phyloP scores from a whole-genome alignment of 768 basidiomycete species.

The Trametes sanguinea region DNA sequence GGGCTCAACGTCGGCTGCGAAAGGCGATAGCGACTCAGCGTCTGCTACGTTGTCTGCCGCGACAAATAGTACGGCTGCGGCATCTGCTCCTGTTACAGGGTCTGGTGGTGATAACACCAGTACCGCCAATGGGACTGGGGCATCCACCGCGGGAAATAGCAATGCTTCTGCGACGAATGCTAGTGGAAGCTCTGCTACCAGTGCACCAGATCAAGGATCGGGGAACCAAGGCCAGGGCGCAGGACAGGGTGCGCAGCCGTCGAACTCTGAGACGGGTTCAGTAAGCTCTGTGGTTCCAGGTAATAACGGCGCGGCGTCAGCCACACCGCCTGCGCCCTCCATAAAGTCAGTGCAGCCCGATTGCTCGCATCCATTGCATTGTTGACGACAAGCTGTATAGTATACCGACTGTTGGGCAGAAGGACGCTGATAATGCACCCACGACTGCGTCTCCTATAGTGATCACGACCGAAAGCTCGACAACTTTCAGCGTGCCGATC shows the following conservation, averaged over 20 bases:
- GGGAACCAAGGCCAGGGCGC: background rate
- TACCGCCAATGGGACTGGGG: background rate
- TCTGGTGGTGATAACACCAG: background rate
- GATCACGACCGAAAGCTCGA: conserved; percentile 1
- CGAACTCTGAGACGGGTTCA: conserved; percentile 1
- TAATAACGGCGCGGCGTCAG: conserved; percentile 8
- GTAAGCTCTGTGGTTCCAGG: background rate
- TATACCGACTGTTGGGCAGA: background rate
- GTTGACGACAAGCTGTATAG: background rate
- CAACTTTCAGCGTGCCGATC: conserved; percentile 12
- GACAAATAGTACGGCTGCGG: background rate
- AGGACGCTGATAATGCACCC: conserved; percentile 8
- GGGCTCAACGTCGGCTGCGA: background rate
- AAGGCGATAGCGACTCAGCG: background rate
- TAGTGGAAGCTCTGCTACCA: background rate
- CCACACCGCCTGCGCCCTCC: background rate
- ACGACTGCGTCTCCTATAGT: conserved; percentile 1
- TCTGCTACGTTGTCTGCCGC: background rate
- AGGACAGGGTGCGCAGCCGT: background rate
- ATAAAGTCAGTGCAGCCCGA: background rate
- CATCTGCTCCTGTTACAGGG: background rate
- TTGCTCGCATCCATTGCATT: background rate
- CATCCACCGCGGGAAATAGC: background rate
- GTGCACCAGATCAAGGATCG: background rate
- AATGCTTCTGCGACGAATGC: background rate